Percentiles rank a stretch among this genome's conserved stretches.
phyloP scores from a whole-genome alignment of 164 flowering plant genomes.

The Warburgia ugandensis region DNA sequence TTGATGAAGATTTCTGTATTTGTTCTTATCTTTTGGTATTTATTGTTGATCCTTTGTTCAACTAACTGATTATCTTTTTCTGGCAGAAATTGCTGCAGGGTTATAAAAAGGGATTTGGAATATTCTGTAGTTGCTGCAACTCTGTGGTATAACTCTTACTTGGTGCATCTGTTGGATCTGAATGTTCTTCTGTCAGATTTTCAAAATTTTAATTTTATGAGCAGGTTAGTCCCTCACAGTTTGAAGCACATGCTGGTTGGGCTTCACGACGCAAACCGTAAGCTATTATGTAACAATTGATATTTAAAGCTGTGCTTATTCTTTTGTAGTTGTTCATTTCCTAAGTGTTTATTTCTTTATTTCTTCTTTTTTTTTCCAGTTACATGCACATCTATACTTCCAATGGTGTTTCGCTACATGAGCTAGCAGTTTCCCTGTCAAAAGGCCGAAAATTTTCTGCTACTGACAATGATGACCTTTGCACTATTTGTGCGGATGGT shows the following conservation, averaged over 20 bases:
- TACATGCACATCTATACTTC: constrained; percentile 76
- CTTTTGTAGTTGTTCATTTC: not conserved
- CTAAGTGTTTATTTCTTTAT: not conserved
- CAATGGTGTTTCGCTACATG: constrained; percentile 93
- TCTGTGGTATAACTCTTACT: constrained; percentile 39
- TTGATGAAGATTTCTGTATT: constrained; percentile 5
- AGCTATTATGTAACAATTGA: too few species aligned
- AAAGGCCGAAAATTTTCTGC: constrained; percentile 33
- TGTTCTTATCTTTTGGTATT: not conserved
- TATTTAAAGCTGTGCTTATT: not conserved
- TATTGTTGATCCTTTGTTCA: not conserved
- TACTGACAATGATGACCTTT: constrained; percentile 71
- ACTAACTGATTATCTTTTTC: constrained; percentile 4
- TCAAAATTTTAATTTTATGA: constrained; percentile 19
- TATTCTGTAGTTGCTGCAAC: constrained; percentile 65
- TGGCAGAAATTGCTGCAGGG: constrained; percentile 65
- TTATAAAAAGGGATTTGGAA: constrained; percentile 61
- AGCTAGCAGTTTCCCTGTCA: constrained; percentile 50
- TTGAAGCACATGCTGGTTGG: constrained; percentile 98
- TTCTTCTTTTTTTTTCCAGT: constrained; percentile 31
- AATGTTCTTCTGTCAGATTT: constrained; percentile 2
- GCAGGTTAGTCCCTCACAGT: constrained; percentile 89
- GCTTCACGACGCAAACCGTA: constrained; percentile 87
- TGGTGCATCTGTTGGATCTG: not conserved
- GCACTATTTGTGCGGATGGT: constrained; percentile 60